Conservation (phyloP, 140 eudicot species). For the Stevia rebaudiana region DNA sequence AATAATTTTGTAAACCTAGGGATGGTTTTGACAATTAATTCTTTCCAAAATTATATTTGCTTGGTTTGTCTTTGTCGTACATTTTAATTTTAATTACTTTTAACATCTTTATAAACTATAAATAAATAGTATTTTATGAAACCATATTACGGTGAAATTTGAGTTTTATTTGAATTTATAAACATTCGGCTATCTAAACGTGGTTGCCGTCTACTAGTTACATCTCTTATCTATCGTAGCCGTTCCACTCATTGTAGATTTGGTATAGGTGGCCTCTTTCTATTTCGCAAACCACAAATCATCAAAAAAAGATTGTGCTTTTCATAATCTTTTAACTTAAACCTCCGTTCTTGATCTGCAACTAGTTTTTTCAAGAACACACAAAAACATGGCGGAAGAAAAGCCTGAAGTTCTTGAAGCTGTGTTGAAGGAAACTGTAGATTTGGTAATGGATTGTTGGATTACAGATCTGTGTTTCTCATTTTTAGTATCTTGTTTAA, state of each 20-base stretch:
- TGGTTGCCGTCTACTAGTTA: conserved; percentile 8
- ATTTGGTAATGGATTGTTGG: conserved; percentile 92
- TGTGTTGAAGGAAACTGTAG: conserved; percentile 94
- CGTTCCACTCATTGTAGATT: conserved; percentile 31
- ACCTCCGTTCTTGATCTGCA: conserved; percentile 23
- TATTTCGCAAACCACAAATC: conserved; percentile 24
- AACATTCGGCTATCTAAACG: neutral
- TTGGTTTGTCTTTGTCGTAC: neutral
- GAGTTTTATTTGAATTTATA: neutral
- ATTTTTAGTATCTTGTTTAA: conserved; percentile 11
- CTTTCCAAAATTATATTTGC: too few species aligned
- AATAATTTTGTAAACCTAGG: too few species aligned
- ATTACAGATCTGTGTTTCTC: conserved; percentile 31
- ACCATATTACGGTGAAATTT: too few species aligned
- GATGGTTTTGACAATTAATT: too few species aligned
- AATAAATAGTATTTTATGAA: too few species aligned
- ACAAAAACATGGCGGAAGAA: conserved; percentile 64
- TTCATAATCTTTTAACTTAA: conserved; percentile 14
- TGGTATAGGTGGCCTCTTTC: conserved; percentile 37
- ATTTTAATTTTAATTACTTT: too few species aligned
- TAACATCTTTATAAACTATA: too few species aligned
- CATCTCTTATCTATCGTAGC: conserved; percentile 20
- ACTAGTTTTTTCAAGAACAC: conserved; percentile 13
- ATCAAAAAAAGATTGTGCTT: conserved; percentile 22
- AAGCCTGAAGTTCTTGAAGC: conserved; percentile 97